These are phyloP conservation scores for Mycena latifolia DNA, from an alignment of 768 basidiomycete species.

Conservation along the genomic window DNA sequence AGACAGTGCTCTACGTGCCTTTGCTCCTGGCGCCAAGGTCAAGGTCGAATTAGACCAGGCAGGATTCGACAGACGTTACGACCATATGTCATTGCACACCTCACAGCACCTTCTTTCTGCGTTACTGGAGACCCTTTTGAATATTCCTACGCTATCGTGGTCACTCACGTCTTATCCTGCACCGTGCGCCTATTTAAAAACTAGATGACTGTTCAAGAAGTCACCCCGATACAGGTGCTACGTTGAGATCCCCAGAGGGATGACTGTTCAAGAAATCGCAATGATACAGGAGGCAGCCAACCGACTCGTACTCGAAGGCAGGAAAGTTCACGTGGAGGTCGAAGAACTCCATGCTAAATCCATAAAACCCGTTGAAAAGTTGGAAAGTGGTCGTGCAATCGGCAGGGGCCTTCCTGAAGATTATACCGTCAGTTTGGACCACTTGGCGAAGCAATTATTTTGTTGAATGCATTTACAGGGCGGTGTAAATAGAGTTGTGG, in stretches of 20 bases:
- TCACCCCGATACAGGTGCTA: constrained; percentile 75
- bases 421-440: constrained; percentile 59
- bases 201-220: constrained; percentile 76
- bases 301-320: constrained; percentile 75
- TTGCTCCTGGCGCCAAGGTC: constrained; percentile 66
- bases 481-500: constrained; percentile 81
- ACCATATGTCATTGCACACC: constrained; percentile 90
- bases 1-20: constrained; percentile 58
- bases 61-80: constrained; percentile 75
- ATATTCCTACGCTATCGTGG: constrained; percentile 84
- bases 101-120: constrained; percentile 88
- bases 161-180: constrained; percentile 77
- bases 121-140: constrained; percentile 73
- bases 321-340: constrained; percentile 79
- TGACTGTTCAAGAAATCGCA: constrained; percentile 72
- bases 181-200: constrained; percentile 84
- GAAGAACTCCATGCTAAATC: constrained; percentile 66
- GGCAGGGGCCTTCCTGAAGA: constrained; percentile 76
- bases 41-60: constrained; percentile 65
- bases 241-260: constrained; percentile 79
- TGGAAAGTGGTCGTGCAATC: constrained; percentile 63
- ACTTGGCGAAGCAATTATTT: too few species aligned
- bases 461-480: constrained; percentile 46
- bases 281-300: constrained; percentile 75
- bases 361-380: constrained; percentile 47